Percentiles rank a stretch among this genome's conserved stretches.
Conservation (phyloP, 179 eudicot genomes). For the Spergularia azorica region DNA sequence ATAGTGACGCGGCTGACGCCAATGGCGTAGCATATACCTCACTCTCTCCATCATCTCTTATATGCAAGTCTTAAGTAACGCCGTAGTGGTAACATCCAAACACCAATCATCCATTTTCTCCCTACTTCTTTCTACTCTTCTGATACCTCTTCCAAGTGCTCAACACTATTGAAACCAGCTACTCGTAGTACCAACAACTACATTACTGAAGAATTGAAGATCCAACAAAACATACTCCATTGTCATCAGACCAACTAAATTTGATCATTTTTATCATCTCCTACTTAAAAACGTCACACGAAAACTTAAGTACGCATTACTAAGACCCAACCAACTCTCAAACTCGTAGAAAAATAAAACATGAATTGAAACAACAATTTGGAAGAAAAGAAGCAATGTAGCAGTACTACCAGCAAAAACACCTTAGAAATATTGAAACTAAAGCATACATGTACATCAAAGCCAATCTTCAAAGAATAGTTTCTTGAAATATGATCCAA, state of each 20-base stretch:
- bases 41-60: no score
- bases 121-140: slow-evolving; percentile 4
- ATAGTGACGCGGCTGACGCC: not conserved
- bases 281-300: not conserved
- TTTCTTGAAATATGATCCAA: not conserved
- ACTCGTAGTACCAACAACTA: not conserved
- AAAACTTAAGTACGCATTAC: not conserved
- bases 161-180: not conserved
- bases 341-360: not conserved
- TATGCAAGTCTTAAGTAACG: no score
- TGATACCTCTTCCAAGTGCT: not conserved
- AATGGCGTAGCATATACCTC: not conserved
- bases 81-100: no score
- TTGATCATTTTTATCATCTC: not conserved
- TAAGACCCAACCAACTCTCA: not conserved
- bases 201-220: not conserved
- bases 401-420: not conserved
- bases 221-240: not conserved
- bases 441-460: not conserved
- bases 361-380: not conserved
- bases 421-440: not conserved
- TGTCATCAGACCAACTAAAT: not conserved
- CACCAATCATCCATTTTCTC: not conserved
- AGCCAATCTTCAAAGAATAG: not conserved
- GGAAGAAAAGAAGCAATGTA: not conserved